Evolutionary conservation across 2,329 filamentous ascomycete species (phyloP).

Genomic region (Alternaria solani): DNA sequence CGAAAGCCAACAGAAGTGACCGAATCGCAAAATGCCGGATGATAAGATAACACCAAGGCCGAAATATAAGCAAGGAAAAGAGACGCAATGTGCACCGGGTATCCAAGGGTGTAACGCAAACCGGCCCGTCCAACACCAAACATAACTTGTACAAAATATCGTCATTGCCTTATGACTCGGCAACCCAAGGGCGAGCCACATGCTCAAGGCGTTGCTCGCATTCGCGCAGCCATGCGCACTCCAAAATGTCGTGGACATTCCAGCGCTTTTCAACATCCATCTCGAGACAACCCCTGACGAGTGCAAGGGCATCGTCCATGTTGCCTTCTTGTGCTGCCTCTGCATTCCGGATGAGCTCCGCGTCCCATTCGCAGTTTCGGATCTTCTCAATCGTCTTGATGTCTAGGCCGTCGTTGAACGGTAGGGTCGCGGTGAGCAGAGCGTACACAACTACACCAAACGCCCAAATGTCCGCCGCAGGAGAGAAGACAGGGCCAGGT

Average conservation of each 20-base stretch:
- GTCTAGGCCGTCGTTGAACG: constrained; percentile 68
- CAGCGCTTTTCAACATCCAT: constrained; percentile 64
- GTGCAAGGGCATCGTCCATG: constrained; percentile 60
- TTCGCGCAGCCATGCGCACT: constrained; percentile 62
- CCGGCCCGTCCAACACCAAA: constrained; percentile 15
- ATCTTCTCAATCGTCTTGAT: constrained; percentile 68
- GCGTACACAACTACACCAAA: constrained; percentile 70
- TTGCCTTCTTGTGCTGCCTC: constrained; percentile 48
- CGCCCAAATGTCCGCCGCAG: constrained; percentile 72
- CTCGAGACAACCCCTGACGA: constrained; percentile 67
- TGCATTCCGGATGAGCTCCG: constrained; percentile 57
- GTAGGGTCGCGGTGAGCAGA: constrained; percentile 67
- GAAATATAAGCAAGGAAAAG: constrained; percentile 12
- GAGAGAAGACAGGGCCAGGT: constrained; percentile 53
- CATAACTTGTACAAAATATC: constrained; percentile 8
- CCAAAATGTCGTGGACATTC: constrained; percentile 65
- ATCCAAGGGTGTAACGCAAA: constrained; percentile 28
- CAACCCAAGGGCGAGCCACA: constrained; percentile 41
- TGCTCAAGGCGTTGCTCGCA: constrained; percentile 42
- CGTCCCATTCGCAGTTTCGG: constrained; percentile 66
- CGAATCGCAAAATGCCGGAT: constrained; percentile 10
- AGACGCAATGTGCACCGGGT: constrained; percentile 31
- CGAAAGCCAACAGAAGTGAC: constrained; percentile 21
- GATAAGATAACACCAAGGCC: constrained; percentile 1
- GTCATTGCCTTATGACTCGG: constrained; percentile 24